These are phyloP conservation scores for Takashimella tepidaria DNA, from an alignment of 1,284 basidiomycete species.

Conservation along the genomic window DNA sequence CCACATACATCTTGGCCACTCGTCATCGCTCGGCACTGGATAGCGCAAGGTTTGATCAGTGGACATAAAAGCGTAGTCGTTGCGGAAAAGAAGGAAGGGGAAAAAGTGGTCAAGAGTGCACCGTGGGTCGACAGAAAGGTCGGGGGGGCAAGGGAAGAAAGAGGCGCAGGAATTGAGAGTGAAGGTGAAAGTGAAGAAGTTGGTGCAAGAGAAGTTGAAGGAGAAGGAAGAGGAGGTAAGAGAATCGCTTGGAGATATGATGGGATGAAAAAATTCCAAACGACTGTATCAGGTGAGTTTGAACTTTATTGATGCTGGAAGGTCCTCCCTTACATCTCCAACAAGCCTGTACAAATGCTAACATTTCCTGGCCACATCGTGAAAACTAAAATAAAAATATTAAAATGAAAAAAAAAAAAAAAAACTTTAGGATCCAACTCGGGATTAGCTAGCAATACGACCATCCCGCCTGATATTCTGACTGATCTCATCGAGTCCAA, in stretches of 20 bases:
- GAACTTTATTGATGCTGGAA: too few relatives aligned
- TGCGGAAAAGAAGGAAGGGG: conserved; percentile 54
- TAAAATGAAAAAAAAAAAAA: too few relatives aligned
- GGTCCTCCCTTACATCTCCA: too few relatives aligned
- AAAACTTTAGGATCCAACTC: too few relatives aligned
- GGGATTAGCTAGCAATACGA: conserved; percentile 12
- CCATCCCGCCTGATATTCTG: conserved; percentile 23
- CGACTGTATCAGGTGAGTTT: conserved; percentile 57
- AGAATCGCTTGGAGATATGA: conserved; percentile 96
- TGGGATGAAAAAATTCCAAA: conserved; percentile 83
- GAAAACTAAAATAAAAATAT: too few relatives aligned
- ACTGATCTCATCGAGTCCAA: conserved; percentile 16
- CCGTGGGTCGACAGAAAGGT: conserved; percentile 63
- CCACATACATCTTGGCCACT: conserved; percentile 77
- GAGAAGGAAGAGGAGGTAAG: conserved; percentile 47
- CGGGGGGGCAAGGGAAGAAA: conserved; percentile 33
- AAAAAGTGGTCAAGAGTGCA: conserved; percentile 57
- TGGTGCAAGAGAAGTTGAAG: conserved; percentile 58
- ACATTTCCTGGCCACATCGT: too few relatives aligned
- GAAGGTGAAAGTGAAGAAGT: too few relatives aligned
- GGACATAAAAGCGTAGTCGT: conserved; percentile 66
- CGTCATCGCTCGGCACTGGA: conserved; percentile 79
- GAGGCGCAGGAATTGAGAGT: conserved; percentile 49
- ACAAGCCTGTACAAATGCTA: too few relatives aligned
- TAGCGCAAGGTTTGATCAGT: conserved; percentile 74